Base-by-base conservation (phyloP, 345 rosid species). In the Gossypium arboreum region DNA sequence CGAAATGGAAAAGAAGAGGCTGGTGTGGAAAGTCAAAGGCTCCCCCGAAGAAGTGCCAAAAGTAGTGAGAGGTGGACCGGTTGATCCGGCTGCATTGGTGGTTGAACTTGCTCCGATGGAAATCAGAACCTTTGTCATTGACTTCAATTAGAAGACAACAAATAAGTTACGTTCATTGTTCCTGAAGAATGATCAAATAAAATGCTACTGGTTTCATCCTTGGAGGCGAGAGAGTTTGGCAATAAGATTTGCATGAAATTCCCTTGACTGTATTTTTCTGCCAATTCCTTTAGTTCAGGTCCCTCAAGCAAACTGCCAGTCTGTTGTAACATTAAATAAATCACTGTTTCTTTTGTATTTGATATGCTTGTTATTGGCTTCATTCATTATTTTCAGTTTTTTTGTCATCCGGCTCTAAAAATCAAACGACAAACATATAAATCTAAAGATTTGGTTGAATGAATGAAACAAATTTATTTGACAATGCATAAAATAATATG, bases 41-140 rank as follows among this genome's bases (percentile, higher is more conserved):
- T 47, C 75, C 12, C 29, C 60, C 6, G 57, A 27, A 66, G 77
- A 61, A 43, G 78, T 68, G 48, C 59, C 72, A 3, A 63, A 76
- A 62, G 84, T 64, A 39, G 44, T 48, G 17, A 84, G 87, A 75
- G 91, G 93, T 43, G 81, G 85, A 39, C 74, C 85, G 2, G 89
- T 87, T 22, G 88, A 89, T 84, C 87, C 85, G 5, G 18, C 20
- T 9, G 71, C 78, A 48, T 74, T 87, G 68, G 85, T 80, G 68
- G 91, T 87, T 60, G 84, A 85, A 72, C 85, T 89, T 72, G 93
- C 89, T 68, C 93, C 91, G 0, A 84, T 87, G 93, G 93, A 89
- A 79, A 87, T 89, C 66, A 87, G 93, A 24, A 89, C 93, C 13
- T 89, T 89, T 15, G 41, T 85, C 2, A 55, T 87, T 1, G 81